Conservation (phyloP, 2,329 filamentous ascomycete species). For the Fusarium sp. region DNA sequence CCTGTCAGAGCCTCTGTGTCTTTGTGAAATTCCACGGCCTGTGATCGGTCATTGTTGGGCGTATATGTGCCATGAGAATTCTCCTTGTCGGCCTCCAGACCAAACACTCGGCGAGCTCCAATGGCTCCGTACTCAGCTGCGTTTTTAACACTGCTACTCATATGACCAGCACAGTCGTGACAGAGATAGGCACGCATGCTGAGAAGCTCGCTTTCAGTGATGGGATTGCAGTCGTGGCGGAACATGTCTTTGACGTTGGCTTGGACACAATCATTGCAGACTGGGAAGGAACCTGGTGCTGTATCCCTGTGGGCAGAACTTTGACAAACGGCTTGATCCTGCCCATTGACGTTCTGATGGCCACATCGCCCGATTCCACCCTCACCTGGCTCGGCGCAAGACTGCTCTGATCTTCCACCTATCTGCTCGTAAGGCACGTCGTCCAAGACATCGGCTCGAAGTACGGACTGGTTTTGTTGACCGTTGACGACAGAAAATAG, state of each 20-base stretch:
- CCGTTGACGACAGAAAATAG: conserved; percentile 25
- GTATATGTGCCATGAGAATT: conserved; percentile 6
- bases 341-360: not conserved
- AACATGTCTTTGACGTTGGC: conserved; percentile 37
- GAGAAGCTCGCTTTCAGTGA: conserved; percentile 44
- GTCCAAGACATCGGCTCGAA: conserved; percentile 28
- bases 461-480: conserved; percentile 6
- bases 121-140: conserved; percentile 17
- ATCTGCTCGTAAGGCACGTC: conserved; percentile 20
- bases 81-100: conserved; percentile 15
- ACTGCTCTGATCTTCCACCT: not conserved
- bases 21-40: conserved; percentile 17
- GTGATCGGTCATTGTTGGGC: not conserved
- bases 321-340: conserved; percentile 32
- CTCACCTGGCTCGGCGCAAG: conserved; percentile 34
- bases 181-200: conserved; percentile 55
- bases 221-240: not conserved
- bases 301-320: conserved; percentile 31
- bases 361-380: conserved; percentile 27
- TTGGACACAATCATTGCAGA: conserved; percentile 45
- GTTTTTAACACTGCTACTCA: conserved; percentile 6
- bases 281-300: conserved; percentile 30
- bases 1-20: conserved; percentile 49
- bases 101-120: conserved; percentile 46
- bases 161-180: conserved; percentile 41